A percentile compares a stretch with the other conserved stretches of the same genome.
Conservation (phyloP, 257 asterid species). For the Misopates orontium region DNA sequence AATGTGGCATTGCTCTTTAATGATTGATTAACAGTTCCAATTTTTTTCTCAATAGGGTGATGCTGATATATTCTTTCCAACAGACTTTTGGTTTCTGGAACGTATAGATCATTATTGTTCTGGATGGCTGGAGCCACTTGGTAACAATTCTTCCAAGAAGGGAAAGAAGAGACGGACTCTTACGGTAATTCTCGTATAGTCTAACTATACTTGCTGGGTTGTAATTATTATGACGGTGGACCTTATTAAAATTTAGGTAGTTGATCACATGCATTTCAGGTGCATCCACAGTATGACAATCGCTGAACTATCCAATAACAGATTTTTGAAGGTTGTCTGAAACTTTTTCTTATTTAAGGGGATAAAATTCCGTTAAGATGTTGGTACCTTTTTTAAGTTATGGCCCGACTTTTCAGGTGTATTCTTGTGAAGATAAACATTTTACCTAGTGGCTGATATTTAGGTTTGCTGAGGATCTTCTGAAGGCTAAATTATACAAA, state of each 20-base stretch:
- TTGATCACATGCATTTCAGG: background rate
- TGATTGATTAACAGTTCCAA: conserved; percentile 12
- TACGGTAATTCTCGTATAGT: conserved; percentile 44
- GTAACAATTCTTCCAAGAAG: conserved; percentile 48
- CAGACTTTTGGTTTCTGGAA: conserved; percentile 93
- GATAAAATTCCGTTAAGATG: background rate
- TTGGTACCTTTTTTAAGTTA: too few species aligned
- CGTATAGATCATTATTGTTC: conserved; percentile 85
- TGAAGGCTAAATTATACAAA: too few species aligned
- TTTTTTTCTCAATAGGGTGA: conserved; percentile 65
- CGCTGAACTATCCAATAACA: background rate
- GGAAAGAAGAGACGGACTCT: conserved; percentile 93
- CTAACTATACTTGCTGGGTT: too few species aligned
- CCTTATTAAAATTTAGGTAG: background rate
- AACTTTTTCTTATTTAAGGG: background rate
- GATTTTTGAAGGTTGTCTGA: background rate
- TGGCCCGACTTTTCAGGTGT: too few species aligned
- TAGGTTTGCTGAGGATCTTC: too few species aligned
- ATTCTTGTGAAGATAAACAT: too few species aligned
- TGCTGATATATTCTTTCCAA: conserved; percentile 95
- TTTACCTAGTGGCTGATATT: too few species aligned
- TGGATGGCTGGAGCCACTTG: conserved; percentile 60
- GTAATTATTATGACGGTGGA: background rate
- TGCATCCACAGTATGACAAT: background rate
- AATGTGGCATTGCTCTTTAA: background rate